Evolutionary conservation across 2,329 filamentous ascomycete species (phyloP).

Genomic region (Chrysoporthe cubensis): DNA sequence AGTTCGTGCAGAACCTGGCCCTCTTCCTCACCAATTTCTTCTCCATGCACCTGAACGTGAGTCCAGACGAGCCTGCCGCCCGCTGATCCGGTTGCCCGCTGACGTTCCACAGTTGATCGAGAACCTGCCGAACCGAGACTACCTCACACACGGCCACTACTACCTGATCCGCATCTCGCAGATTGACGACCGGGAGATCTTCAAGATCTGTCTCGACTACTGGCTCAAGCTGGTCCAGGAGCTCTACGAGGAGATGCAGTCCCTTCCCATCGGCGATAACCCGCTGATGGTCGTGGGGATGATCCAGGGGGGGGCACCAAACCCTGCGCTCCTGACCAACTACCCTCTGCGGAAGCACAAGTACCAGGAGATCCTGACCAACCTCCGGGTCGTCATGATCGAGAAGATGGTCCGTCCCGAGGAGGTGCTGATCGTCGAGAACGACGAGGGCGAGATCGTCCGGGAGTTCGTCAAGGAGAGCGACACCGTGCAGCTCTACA

Average conservation of each 20-base stretch:
- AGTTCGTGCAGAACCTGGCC: constrained; percentile 96
- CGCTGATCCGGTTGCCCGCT: constrained; percentile 27
- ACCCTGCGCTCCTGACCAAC: constrained; percentile 82
- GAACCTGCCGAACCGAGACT: constrained; percentile 93
- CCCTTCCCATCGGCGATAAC: constrained; percentile 92
- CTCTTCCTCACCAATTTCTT: constrained; percentile 98
- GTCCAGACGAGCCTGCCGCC: constrained; percentile 31
- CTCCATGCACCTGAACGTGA: constrained; percentile 83
- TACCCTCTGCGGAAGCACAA: constrained; percentile 98
- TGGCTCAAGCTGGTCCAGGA: constrained; percentile 99
- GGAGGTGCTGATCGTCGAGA: constrained; percentile 98
- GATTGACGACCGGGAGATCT: constrained; percentile 98
- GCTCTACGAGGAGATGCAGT: constrained; percentile 98
- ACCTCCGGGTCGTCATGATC: constrained; percentile 96
- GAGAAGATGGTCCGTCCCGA: constrained; percentile 99
- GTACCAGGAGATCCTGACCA: constrained; percentile 91
- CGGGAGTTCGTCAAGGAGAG: constrained; percentile 99
- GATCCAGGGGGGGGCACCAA: constrained; percentile 79
- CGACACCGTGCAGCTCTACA: constrained; percentile 98
- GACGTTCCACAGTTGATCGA: constrained; percentile 72
- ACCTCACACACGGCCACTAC: constrained; percentile 93
- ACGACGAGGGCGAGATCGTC: constrained; percentile 98
- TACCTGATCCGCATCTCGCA: constrained; percentile 98
- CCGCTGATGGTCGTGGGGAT: constrained; percentile 80
- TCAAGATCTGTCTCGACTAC: constrained; percentile 99